Evolutionary conservation across 768 basidiomycete species (phyloP).

Genomic region (Daedaleopsis nitida): DNA sequence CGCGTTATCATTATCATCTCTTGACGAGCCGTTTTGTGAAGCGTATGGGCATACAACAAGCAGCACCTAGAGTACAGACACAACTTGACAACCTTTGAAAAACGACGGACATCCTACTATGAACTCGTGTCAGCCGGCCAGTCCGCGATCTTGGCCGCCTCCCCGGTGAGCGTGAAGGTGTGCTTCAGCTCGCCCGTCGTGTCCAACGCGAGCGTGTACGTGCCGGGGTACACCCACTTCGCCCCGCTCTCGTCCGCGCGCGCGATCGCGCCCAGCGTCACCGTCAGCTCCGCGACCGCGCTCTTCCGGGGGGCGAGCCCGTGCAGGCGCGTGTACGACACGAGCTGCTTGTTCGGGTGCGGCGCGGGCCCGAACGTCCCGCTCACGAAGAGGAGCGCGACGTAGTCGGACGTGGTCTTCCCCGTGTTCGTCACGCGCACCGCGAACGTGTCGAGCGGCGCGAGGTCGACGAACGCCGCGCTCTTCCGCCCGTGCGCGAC

Average conservation of each 20-base stretch:
- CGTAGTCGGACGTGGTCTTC: constrained; percentile 52
- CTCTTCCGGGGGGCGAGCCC: constrained; percentile 32
- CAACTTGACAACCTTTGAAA: too few species aligned
- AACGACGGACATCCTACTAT: too few species aligned
- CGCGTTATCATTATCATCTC: too few species aligned
- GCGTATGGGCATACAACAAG: too few species aligned
- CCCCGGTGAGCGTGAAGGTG: constrained; percentile 46
- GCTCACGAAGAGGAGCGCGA: constrained; percentile 53
- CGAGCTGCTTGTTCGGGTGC: constrained; percentile 52
- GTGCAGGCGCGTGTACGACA: constrained; percentile 49
- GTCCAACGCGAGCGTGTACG: constrained; percentile 46
- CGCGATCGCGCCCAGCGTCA: constrained; percentile 51
- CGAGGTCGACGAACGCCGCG: constrained; percentile 40
- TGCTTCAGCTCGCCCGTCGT: constrained; percentile 41
- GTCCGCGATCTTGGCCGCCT: constrained; percentile 39
- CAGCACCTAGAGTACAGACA: too few species aligned
- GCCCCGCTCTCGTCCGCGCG: constrained; percentile 49
- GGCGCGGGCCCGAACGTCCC: constrained; percentile 51
- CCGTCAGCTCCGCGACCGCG: constrained; percentile 37
- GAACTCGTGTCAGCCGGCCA: constrained; percentile 35
- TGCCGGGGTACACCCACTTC: constrained; percentile 46
- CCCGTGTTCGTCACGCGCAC: constrained; percentile 53
- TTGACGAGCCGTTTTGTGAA: too few species aligned
- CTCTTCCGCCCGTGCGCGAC: constrained; percentile 27
- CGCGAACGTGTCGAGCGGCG: constrained; percentile 50